A percentile compares a stretch with the other conserved stretches of the same genome.
Conservation (phyloP, 768 basidiomycete genomes). For the Asterophora lycoperdoides region DNA sequence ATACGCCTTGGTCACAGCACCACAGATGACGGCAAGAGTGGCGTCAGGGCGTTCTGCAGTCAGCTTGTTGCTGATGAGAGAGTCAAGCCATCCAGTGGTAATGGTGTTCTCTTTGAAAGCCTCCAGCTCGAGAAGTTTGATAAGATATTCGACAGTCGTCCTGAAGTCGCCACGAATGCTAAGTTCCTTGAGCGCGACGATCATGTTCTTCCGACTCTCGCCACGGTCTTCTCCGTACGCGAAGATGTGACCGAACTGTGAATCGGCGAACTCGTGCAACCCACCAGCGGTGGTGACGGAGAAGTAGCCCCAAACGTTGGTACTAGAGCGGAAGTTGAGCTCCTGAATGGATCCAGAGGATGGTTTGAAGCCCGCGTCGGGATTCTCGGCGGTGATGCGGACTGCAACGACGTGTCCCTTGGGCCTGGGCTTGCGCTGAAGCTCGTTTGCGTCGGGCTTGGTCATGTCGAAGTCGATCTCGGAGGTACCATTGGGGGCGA, state of each 20-base stretch:
- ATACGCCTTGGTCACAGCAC: slow-evolving; percentile 93
- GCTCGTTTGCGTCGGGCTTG: slow-evolving; percentile 79
- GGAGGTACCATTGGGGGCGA: slow-evolving; percentile 81
- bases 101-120: slow-evolving; percentile 97
- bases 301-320: slow-evolving; percentile 99
- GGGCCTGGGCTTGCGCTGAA: slow-evolving; percentile 92
- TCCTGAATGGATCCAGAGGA: slow-evolving; percentile 96
- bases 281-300: slow-evolving; percentile 94
- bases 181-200: slow-evolving; percentile 95
- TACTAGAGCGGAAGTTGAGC: slow-evolving; percentile 98
- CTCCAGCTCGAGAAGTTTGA: slow-evolving; percentile 93
- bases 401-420: slow-evolving; percentile 99
- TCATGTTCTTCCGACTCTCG: slow-evolving; percentile 98
- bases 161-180: slow-evolving; percentile 99
- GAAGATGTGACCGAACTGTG: slow-evolving; percentile 99
- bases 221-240: slow-evolving; percentile 95
- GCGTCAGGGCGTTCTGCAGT: slow-evolving; percentile 95
- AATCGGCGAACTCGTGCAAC: slow-evolving; percentile 98
- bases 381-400: slow-evolving; percentile 99
- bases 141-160: slow-evolving; percentile 97
- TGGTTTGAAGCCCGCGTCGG: slow-evolving; percentile 99
- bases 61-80: slow-evolving; percentile 92
- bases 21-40: slow-evolving; percentile 91
- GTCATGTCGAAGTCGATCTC: slow-evolving; percentile 97
- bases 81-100: slow-evolving; percentile 98